Conservation (phyloP, 768 basidiomycete genomes). For the Tricholoma furcatifolium region DNA sequence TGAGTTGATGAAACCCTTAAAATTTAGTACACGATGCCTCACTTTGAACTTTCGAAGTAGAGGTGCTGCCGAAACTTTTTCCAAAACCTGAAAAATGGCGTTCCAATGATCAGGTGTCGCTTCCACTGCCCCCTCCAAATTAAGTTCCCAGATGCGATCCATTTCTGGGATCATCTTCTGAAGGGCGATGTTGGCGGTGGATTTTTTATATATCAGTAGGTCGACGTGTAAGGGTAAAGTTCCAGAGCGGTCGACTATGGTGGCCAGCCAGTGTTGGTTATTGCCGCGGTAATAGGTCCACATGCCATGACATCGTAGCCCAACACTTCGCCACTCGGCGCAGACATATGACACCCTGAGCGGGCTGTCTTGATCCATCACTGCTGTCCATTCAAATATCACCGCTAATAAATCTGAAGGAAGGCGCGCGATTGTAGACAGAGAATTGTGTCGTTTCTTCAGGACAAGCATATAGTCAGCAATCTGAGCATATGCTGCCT, state of each 20-base stretch:
- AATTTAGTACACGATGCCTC: too few species aligned
- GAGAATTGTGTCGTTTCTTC: neutral
- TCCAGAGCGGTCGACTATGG: neutral
- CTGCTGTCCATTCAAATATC: neutral
- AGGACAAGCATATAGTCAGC: neutral
- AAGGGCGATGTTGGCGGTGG: too few species aligned
- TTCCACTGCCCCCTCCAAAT: too few species aligned
- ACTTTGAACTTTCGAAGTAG: too few species aligned
- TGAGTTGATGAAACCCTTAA: too few species aligned
- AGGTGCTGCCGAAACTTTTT: too few species aligned
- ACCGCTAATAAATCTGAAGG: neutral
- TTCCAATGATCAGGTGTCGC: too few species aligned
- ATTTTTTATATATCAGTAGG: too few species aligned
- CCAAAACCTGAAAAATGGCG: too few species aligned
- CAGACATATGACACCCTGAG: slow-evolving; percentile 1
- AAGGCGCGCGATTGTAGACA: neutral
- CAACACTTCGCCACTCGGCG: slow-evolving; percentile 3
- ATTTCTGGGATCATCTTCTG: too few species aligned
- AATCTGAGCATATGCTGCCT: neutral
- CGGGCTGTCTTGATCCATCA: neutral
- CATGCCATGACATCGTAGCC: neutral
- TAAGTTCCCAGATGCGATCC: too few species aligned
- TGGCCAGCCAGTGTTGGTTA: neutral
- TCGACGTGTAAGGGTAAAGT: neutral
- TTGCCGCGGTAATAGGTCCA: neutral